Percentiles rank a stretch among this genome's conserved stretches.
Conservation (phyloP, 176 grass and related monocot species). For the Oryza coarctata region DNA sequence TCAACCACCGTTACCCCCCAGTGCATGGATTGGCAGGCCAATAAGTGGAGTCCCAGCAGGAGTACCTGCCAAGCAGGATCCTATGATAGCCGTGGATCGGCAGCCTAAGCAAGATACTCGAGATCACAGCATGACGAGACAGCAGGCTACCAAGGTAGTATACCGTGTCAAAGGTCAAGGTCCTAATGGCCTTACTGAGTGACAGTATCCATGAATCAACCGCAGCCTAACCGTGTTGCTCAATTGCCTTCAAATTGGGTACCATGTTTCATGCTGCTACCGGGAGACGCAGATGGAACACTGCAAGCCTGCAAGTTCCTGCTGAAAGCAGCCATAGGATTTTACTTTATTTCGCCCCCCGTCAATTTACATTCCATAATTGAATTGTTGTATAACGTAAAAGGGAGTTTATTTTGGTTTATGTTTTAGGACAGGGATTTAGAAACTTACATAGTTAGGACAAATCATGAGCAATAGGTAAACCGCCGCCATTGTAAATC, state of each 20-base stretch:
- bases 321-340: background rate
- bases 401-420: conserved; percentile 16
- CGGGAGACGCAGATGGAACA: background rate
- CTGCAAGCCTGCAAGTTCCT: background rate
- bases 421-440: conserved; percentile 36
- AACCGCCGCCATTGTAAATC: conserved; percentile 36
- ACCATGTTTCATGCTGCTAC: conserved; percentile 1
- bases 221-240: background rate
- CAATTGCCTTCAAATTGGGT: background rate
- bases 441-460: conserved; percentile 30
- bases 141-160: conserved; percentile 51
- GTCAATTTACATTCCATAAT: background rate
- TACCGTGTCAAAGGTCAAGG: conserved; percentile 56
- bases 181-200: conserved; percentile 39
- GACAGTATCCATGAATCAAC: conserved; percentile 28
- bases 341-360: background rate
- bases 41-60: conserved; percentile 37
- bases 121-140: conserved; percentile 48
- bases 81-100: conserved; percentile 17
- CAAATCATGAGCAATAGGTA: background rate
- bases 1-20: conserved; percentile 68
- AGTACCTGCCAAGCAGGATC: conserved; percentile 42
- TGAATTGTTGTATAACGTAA: conserved; percentile 30
- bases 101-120: conserved; percentile 47
- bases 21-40: conserved; percentile 83